phyloP scores from a whole-genome alignment of 257 asterid species.

The Craterostigma plantagineum region DNA sequence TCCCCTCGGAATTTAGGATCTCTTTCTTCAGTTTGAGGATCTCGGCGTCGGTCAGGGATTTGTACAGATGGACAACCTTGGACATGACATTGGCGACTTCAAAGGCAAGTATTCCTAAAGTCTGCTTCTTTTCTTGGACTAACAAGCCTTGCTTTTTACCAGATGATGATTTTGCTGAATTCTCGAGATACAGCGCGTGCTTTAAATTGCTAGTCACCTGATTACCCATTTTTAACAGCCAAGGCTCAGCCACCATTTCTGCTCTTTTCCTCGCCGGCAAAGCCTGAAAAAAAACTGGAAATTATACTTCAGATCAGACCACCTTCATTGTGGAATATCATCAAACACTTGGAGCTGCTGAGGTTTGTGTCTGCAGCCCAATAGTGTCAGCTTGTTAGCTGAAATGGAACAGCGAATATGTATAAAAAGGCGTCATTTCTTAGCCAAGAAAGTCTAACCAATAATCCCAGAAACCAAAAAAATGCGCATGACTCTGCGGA shows the following conservation, averaged over 20 bases:
- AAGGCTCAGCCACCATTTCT: slow-evolving; percentile 86
- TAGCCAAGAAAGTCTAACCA: slow-evolving; percentile 20
- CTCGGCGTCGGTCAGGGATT: too few relatives aligned
- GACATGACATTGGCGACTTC: too few relatives aligned
- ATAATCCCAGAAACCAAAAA: slow-evolving; percentile 2
- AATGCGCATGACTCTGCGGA: background rate
- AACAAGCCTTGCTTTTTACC: slow-evolving; percentile 16
- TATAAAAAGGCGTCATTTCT: slow-evolving; percentile 7
- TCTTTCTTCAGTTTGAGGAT: too few relatives aligned
- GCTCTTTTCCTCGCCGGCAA: slow-evolving; percentile 10
- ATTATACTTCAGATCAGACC: too few relatives aligned
- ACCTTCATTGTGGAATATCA: too few relatives aligned
- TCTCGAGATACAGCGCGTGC: slow-evolving; percentile 53
- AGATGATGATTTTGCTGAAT: slow-evolving; percentile 28
- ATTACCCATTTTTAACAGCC: slow-evolving; percentile 71
- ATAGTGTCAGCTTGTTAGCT: background rate
- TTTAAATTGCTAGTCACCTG: slow-evolving; percentile 82
- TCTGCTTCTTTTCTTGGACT: slow-evolving; percentile 15
- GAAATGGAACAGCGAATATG: slow-evolving; percentile 4
- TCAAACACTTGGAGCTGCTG: slow-evolving; percentile 5
- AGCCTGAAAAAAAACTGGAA: slow-evolving; percentile 11
- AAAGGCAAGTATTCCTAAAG: background rate
- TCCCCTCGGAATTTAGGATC: too few relatives aligned
- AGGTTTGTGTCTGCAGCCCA: slow-evolving; percentile 8
- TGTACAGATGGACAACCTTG: too few relatives aligned